Evolutionary conservation across 2,329 filamentous ascomycete species (phyloP).

Genomic region (Penicillium rolfsii): DNA sequence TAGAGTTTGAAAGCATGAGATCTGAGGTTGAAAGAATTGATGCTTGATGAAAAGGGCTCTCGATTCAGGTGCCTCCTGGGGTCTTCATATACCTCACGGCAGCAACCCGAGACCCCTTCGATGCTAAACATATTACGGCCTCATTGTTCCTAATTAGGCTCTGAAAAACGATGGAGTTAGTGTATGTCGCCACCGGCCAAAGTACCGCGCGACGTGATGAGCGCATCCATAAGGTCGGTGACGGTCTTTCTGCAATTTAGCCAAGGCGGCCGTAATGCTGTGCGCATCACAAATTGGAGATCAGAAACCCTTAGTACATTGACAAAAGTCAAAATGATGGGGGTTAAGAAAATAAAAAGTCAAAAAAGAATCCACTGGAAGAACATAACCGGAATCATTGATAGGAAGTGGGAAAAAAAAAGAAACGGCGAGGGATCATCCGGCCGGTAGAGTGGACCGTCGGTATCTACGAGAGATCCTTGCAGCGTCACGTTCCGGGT

Average conservation of each 20-base stretch:
- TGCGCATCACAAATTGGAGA: slow-evolving; percentile 12
- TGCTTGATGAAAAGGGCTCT: slow-evolving; percentile 3
- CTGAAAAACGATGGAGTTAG: slow-evolving; percentile 11
- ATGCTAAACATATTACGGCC: slow-evolving; percentile 10
- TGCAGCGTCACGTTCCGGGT: slow-evolving; percentile 29
- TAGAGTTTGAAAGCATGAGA: neutral
- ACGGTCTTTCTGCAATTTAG: slow-evolving; percentile 22
- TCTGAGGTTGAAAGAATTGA: neutral
- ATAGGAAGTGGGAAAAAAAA: slow-evolving; percentile 2
- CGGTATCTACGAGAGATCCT: slow-evolving; percentile 24
- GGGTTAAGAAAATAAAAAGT: neutral
- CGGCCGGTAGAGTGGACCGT: slow-evolving; percentile 14
- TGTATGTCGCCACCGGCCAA: slow-evolving; percentile 27
- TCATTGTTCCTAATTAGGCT: slow-evolving; percentile 16
- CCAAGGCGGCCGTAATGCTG: slow-evolving; percentile 19
- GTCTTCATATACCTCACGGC: slow-evolving; percentile 28
- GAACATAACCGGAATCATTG: neutral
- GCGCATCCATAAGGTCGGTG: slow-evolving; percentile 17
- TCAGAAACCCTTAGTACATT: neutral
- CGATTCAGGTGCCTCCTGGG: slow-evolving; percentile 7
- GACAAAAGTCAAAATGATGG: neutral
- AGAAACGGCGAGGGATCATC: slow-evolving; percentile 18
- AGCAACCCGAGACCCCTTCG: slow-evolving; percentile 14
- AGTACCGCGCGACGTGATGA: slow-evolving; percentile 22
- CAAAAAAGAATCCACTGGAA: neutral